Evolutionary conservation across 345 rosid genomes (phyloP).

Genomic region (Eucalyptus melliodora): DNA sequence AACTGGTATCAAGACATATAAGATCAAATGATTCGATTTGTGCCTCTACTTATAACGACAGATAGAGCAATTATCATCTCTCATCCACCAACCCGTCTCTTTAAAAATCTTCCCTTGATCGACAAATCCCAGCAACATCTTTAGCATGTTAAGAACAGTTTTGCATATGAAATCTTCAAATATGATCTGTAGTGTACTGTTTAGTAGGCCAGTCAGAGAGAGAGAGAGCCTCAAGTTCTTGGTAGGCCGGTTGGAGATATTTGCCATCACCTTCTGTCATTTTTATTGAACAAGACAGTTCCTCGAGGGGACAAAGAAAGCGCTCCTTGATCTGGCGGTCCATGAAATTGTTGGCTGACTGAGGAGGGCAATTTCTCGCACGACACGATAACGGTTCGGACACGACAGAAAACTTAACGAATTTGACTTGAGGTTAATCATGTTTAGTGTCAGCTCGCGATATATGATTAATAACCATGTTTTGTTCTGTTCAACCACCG

Average conservation of each 20-base stretch:
- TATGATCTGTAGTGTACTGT: neutral
- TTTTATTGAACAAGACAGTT: neutral
- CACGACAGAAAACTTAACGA: neutral
- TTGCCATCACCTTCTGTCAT: neutral
- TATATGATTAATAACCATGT: neutral
- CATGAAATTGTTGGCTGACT: neutral
- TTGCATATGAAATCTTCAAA: neutral
- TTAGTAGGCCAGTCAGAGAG: neutral
- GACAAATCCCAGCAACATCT: neutral
- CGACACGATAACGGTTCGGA: neutral
- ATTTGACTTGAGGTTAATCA: neutral
- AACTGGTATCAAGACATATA: neutral
- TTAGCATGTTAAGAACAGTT: neutral
- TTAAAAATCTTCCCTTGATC: neutral
- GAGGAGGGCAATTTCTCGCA: neutral
- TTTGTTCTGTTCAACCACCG: neutral
- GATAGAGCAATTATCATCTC: neutral
- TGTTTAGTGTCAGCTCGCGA: neutral
- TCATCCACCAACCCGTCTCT: neutral
- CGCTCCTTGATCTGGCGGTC: neutral
- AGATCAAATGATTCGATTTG: neutral
- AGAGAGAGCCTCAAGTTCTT: neutral
- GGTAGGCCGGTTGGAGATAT: neutral
- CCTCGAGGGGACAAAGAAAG: neutral
- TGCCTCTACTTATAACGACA: neutral